phyloP scores from a whole-genome alignment of 2,329 filamentous ascomycete genomes.

The Blastomyces silverae region DNA sequence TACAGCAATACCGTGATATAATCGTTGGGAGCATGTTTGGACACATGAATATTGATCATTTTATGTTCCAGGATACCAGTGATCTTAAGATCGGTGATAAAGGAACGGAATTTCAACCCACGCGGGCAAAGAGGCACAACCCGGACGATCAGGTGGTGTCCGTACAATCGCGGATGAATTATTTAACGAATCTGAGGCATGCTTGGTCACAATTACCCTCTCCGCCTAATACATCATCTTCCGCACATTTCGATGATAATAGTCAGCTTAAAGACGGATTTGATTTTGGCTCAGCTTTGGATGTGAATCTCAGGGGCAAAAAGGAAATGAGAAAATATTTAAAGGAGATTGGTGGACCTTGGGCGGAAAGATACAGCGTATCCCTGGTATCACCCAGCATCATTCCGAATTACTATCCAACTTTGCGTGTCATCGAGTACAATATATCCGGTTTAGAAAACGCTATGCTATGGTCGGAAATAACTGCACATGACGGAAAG shows the following conservation, averaged over 20 bases:
- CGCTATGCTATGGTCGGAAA: constrained; percentile 32
- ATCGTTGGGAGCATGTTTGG: constrained; percentile 73
- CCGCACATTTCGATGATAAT: constrained; percentile 18
- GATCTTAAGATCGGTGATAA: constrained; percentile 58
- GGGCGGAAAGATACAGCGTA: constrained; percentile 76
- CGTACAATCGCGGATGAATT: constrained; percentile 63
- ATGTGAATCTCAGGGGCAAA: constrained; percentile 44
- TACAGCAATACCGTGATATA: constrained; percentile 84
- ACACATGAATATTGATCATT: constrained; percentile 99
- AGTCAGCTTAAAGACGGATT: constrained; percentile 23
- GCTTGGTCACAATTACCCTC: constrained; percentile 71
- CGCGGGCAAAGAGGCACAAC: constrained; percentile 7
- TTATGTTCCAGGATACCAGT: constrained; percentile 79
- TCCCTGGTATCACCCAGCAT: constrained; percentile 78
- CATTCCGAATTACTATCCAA: constrained; percentile 88
- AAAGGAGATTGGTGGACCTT: constrained; percentile 67
- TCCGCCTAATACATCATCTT: constrained; percentile 33
- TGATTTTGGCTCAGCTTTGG: constrained; percentile 25
- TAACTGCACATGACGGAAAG: neutral
- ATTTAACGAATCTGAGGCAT: constrained; percentile 68
- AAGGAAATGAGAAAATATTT: constrained; percentile 50
- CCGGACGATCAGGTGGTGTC: constrained; percentile 53
- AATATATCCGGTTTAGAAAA: constrained; percentile 74
- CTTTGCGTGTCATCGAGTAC: constrained; percentile 85
- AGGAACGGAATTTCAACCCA: constrained; percentile 21